phyloP scores from a whole-genome alignment of 225 moss, liverwort and hornwort genomes.

The Sphagnum tenellum region DNA sequence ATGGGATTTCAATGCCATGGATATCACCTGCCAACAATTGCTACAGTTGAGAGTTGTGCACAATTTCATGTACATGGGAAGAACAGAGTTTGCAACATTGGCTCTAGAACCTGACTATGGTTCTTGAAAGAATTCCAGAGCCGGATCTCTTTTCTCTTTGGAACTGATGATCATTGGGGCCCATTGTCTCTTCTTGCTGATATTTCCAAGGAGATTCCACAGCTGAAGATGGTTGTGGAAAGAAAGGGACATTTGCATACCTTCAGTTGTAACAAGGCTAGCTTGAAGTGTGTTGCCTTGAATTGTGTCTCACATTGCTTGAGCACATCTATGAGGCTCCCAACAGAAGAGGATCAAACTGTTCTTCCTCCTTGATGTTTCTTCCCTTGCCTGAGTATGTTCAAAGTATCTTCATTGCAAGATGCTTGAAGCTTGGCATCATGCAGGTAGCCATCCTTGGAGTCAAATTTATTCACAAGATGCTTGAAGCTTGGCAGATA shows the following conservation, averaged over 20 bases:
- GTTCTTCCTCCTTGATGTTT: not conserved
- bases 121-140: slow-evolving; percentile 19
- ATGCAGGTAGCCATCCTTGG: no score
- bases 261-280: slow-evolving; percentile 37
- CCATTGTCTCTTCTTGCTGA: slow-evolving; percentile 46
- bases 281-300: slow-evolving; percentile 34
- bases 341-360: slow-evolving; percentile 5
- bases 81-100: slow-evolving; percentile 41
- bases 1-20: slow-evolving; percentile 44
- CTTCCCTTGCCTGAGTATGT: not conserved
- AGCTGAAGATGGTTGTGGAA: slow-evolving; percentile 33
- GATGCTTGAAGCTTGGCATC: no score
- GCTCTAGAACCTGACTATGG: slow-evolving; percentile 33
- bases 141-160: slow-evolving; percentile 35
- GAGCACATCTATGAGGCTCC: slow-evolving; percentile 2
- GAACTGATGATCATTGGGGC: slow-evolving; percentile 50
- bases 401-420: no score
- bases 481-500: no score
- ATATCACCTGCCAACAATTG: slow-evolving; percentile 47
- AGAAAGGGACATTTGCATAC: slow-evolving; percentile 42
- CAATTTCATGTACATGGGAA: slow-evolving; percentile 48
- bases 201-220: slow-evolving; percentile 24
- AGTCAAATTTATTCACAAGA: no score
- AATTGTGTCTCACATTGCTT: slow-evolving; percentile 14
- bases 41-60: slow-evolving; percentile 36